Percentiles rank a stretch among this genome's conserved stretches.
Evolutionary conservation across 2,329 filamentous ascomycete species (phyloP).

Genomic region (Huntiella bhutanensis): DNA sequence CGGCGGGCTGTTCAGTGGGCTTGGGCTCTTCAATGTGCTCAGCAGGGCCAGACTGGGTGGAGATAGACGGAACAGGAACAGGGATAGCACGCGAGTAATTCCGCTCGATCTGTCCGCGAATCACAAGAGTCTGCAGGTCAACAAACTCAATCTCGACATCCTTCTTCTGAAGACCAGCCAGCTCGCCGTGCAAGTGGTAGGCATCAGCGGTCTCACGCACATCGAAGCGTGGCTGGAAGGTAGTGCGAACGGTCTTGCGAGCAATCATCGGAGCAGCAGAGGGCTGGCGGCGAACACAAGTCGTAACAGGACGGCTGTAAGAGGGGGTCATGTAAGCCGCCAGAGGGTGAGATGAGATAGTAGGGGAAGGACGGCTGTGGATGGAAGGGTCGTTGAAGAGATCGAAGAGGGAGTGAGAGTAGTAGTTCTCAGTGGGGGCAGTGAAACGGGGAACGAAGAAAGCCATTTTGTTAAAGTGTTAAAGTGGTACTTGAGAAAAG

Average conservation of each 20-base stretch:
- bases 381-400: conserved; percentile 36
- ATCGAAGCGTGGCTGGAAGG: conserved; percentile 63
- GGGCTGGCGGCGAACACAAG: not conserved
- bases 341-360: conserved; percentile 3
- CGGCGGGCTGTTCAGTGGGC: conserved; percentile 25
- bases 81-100: conserved; percentile 26
- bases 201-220: conserved; percentile 47
- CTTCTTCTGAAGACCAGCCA: conserved; percentile 56
- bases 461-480: conserved; percentile 30
- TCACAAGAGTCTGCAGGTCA: conserved; percentile 51
- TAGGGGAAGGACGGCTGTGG: conserved; percentile 20
- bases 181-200: conserved; percentile 66
- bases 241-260: conserved; percentile 18
- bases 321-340: not conserved
- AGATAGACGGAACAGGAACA: conserved; percentile 17
- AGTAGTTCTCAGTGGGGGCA: conserved; percentile 31
- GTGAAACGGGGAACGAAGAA: conserved; percentile 34
- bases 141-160: conserved; percentile 63
- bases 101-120: conserved; percentile 52
- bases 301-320: not conserved
- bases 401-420: conserved; percentile 36
- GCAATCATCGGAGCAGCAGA: conserved; percentile 12
- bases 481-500: not conserved
- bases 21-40: conserved; percentile 13
- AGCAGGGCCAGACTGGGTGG: conserved; percentile 21